Percentiles rank a stretch among this genome's conserved stretches.
Evolutionary conservation across 2,329 filamentous ascomycete species (phyloP).

Genomic region (Aspergillus unguis): DNA sequence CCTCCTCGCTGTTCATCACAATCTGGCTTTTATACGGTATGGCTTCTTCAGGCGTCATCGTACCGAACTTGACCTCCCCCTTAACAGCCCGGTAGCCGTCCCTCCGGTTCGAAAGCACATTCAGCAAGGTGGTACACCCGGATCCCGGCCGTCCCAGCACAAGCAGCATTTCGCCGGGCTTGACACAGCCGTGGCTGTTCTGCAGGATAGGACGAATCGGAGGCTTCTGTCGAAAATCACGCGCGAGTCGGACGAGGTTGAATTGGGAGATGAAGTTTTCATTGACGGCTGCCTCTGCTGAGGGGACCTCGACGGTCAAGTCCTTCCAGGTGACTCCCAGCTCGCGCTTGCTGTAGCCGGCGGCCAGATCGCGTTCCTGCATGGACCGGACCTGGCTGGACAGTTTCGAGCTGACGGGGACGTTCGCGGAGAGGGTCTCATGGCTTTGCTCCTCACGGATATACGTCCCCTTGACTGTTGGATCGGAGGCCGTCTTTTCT

Average conservation of each 20-base stretch:
- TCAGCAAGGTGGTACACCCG: slow-evolving; percentile 68
- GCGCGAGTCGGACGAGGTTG: background rate
- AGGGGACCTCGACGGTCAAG: background rate
- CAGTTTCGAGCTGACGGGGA: too few species aligned
- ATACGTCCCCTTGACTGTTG: too few species aligned
- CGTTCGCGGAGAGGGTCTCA: too few species aligned
- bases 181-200: background rate
- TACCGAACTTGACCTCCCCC: slow-evolving; percentile 58
- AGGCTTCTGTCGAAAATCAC: background rate
- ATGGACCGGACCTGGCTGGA: background rate
- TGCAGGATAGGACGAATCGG: background rate
- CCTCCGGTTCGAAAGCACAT: slow-evolving; percentile 63
- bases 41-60: slow-evolving; percentile 39
- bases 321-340: slow-evolving; percentile 27
- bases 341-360: slow-evolving; percentile 20
- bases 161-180: slow-evolving; percentile 58
- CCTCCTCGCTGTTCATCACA: slow-evolving; percentile 53
- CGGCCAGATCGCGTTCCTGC: slow-evolving; percentile 21
- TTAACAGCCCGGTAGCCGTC: slow-evolving; percentile 55
- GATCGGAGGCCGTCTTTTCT: background rate
- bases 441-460: too few species aligned
- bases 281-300: background rate
- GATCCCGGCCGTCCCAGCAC: slow-evolving; percentile 66
- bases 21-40: slow-evolving; percentile 55
- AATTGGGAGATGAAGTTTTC: background rate